Evolutionary conservation across 2,329 filamentous ascomycete genomes (phyloP).

Genomic region (Apiospora aurea): DNA sequence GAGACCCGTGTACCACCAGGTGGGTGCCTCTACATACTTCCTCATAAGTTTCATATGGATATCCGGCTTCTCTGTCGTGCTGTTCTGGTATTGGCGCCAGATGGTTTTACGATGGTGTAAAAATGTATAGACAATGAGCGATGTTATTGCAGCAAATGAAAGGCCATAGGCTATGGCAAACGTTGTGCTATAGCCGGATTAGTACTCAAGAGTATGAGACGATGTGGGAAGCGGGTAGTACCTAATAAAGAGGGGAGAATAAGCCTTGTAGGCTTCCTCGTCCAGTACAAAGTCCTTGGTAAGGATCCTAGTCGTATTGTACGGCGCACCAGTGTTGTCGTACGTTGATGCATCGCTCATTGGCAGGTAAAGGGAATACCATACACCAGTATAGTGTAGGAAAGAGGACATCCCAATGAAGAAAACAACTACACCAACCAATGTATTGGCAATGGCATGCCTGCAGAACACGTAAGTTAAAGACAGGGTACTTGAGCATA

Average conservation of each 20-base stretch:
- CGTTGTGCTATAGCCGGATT: conserved; percentile 63
- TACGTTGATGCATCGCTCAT: conserved; percentile 76
- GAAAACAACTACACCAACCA: conserved; percentile 71
- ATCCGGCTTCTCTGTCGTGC: conserved; percentile 66
- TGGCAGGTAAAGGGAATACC: conserved; percentile 70
- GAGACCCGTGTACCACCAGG: conserved; percentile 68
- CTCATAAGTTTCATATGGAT: conserved; percentile 71
- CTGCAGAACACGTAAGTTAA: conserved; percentile 39
- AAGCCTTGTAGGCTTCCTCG: conserved; percentile 67
- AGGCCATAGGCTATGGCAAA: conserved; percentile 75
- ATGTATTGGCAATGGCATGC: conserved; percentile 76
- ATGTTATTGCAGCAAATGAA: conserved; percentile 74
- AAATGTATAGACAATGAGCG: conserved; percentile 72
- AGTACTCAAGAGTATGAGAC: conserved; percentile 24
- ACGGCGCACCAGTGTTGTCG: conserved; percentile 70
- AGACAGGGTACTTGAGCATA: conserved; percentile 18
- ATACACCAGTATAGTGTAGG: conserved; percentile 71
- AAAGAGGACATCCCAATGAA: conserved; percentile 66
- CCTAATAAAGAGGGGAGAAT: conserved; percentile 73
- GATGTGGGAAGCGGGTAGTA: conserved; percentile 30
- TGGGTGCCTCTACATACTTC: conserved; percentile 68
- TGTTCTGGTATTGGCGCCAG: conserved; percentile 66
- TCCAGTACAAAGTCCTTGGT: conserved; percentile 68
- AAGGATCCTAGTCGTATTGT: conserved; percentile 71
- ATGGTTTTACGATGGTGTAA: conserved; percentile 73